Evolutionary conservation across 2,329 filamentous ascomycete species (phyloP), one percentile per base, ranked within the genome.

Genomic region (Neospermospora avenae): DNA sequence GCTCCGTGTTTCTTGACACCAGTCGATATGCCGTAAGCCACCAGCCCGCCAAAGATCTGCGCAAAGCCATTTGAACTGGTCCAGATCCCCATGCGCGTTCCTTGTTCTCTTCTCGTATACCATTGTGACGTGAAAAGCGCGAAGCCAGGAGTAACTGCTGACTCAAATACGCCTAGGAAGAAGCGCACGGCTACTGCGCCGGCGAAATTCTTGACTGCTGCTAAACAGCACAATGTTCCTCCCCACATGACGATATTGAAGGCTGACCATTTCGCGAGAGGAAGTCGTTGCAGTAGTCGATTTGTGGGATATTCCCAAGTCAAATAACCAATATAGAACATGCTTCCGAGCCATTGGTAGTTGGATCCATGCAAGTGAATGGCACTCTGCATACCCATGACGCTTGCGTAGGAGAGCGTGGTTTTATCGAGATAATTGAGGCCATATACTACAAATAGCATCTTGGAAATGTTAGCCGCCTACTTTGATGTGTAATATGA

Each of bases 81-180:
- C 87, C 87, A 90, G 58, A 89, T 81, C 3, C 81, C 82, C 1
- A 82, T 83, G 8, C 87, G 76, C 0, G 78, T 75, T 1, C 83
- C 84, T 74, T 90, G 87, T 70, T 90, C 87, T 57, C 78, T 78
- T 71, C 85, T 85, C 0, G 88, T 90, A 67, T 89, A 91, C 87
- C 87, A 90, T 74, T 89, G 85, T 3, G 78, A 83, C 1, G 86
- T 89, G 65, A 90, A 80, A 1, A 90, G 77, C 0, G 84, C 82
- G 66, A 89, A 89, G 0, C 86, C 86, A 0, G 87, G 87, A 0
- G 85, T 88, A 1, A 90, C 85, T 0, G 86, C 84, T 0, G 85
- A 78, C 70, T 91, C 88, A 58, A 87, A 88, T 0, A 87, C 77
- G 28, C 88, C 88, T 0, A 89, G 78, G 66, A 90, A 83, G 70